Evolutionary conservation across 2,329 filamentous ascomycete species (phyloP), one percentile per base, ranked within the genome.

Genomic region (Aureobasidium sp.): DNA sequence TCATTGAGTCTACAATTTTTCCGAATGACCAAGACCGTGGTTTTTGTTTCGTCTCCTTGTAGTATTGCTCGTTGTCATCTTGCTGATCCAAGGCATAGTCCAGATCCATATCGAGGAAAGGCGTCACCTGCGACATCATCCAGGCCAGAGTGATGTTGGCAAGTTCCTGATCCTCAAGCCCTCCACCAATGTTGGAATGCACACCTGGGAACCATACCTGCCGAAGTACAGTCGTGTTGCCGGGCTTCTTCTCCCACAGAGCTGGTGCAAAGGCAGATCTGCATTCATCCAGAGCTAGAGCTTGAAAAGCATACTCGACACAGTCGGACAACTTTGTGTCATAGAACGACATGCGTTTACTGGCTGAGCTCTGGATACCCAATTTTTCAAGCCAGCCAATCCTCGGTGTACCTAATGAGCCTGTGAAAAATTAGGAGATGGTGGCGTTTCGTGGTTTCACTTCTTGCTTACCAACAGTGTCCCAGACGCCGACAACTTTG

Each of bases 121-220:
- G 73, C 57, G 75, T 71, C 46, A 81, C 68, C 60, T 82, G 79
- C 54, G 75, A 74, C 66, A 82, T 79, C 80, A 83, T 83, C 80
- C 80, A 83, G 4, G 80, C 80, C 1, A 83, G 68, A 5, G 77
- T 75, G 29, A 82, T 80, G 42, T 81, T 78, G 11, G 78, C 75
- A 35, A 79, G 72, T 33, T 80, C 74, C 63, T 76, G 73, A 59
- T 78, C 75, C 27, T 71, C 68, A 55, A 72, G 73, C 9, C 76
- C 77, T n/a, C 77, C 77, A 10, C 77, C 77, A 11, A 78, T 64
- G 60, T 78, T 78, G 25, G 68, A 66, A 61, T 79, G 77, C 1
- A 74, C 74, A 17, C 77, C 77, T 0, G 76, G 75, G 61, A 79
- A 79, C 77, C 77, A 79, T 6, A 77, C 74, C 65, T 79, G 77